Evolutionary conservation across 306 rosid genomes (phyloP).

Genomic region (Trichosanthes truncata): DNA sequence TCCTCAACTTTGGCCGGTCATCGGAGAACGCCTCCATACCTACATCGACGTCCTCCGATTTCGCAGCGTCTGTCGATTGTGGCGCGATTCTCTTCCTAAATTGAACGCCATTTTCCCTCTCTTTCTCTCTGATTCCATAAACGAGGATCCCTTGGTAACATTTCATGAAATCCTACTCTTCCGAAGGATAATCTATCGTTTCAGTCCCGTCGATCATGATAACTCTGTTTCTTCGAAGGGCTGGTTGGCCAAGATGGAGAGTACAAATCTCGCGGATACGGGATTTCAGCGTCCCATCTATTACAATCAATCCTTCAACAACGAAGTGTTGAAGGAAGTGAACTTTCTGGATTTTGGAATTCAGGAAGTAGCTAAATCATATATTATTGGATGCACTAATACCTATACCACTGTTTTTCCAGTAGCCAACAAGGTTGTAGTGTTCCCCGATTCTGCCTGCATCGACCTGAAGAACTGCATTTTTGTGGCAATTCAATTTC

Average conservation of each 20-base stretch:
- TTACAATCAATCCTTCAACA: too few species aligned
- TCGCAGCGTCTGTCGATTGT: neutral
- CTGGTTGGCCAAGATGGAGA: slow-evolving; percentile 14
- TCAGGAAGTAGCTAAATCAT: neutral
- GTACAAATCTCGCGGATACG: neutral
- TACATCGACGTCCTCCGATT: neutral
- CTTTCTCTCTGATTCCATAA: neutral
- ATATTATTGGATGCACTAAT: neutral
- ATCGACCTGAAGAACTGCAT: slow-evolving; percentile 9
- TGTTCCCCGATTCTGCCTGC: slow-evolving; percentile 32
- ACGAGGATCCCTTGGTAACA: too few species aligned
- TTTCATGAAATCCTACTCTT: neutral
- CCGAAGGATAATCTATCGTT: slow-evolving; percentile 5
- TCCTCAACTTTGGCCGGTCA: neutral
- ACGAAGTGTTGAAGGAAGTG: neutral
- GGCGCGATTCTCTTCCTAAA: neutral
- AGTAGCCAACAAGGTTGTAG: slow-evolving; percentile 22
- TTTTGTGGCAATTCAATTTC: slow-evolving; percentile 18
- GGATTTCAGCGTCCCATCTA: neutral
- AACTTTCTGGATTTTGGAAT: neutral
- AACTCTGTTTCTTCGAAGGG: neutral
- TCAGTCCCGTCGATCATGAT: neutral
- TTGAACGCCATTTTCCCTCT: neutral
- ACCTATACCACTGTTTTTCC: too few species aligned
- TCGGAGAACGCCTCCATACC: neutral